Conservation (phyloP, 345 rosid species). For the Arabis hirsuta region DNA sequence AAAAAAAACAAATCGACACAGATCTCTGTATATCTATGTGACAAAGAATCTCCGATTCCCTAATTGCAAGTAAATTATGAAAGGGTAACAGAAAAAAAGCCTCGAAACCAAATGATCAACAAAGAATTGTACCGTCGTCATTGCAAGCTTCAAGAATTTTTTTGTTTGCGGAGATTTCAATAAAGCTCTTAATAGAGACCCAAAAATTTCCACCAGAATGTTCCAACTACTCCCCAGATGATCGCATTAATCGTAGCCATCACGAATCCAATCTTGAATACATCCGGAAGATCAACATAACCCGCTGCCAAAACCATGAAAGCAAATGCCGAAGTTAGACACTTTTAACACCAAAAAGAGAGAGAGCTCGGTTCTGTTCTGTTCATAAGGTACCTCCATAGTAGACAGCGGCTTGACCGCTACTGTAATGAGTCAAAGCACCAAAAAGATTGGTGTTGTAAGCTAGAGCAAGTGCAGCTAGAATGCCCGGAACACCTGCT, state of each 20-base stretch:
- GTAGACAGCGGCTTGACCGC: constrained; percentile 98
- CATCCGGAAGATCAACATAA: constrained; percentile 81
- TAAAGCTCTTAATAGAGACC: constrained; percentile 70
- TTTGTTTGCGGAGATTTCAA: background rate
- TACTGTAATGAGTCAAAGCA: constrained; percentile 94
- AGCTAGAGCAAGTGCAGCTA: constrained; percentile 89
- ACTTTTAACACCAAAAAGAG: background rate
- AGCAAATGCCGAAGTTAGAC: background rate
- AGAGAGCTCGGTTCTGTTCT: background rate
- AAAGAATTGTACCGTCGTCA: constrained; percentile 17
- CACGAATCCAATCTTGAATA: constrained; percentile 82
- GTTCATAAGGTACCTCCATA: constrained; percentile 67
- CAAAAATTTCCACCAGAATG: constrained; percentile 97
- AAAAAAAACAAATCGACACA: background rate
- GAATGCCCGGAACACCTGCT: constrained; percentile 79
- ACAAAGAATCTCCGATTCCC: constrained; percentile 34
- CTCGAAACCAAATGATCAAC: constrained; percentile 31
- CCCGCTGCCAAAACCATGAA: constrained; percentile 62
- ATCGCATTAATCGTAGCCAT: constrained; percentile 75
- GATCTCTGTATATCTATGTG: constrained; percentile 27
- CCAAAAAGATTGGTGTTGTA: constrained; percentile 93
- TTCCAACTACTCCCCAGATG: constrained; percentile 86
- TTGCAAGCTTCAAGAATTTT: constrained; percentile 27
- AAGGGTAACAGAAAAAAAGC: background rate
- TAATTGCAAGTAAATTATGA: constrained; percentile 8